Conservation (phyloP, 106 monocot species). For the Amphibolis antarctica region DNA sequence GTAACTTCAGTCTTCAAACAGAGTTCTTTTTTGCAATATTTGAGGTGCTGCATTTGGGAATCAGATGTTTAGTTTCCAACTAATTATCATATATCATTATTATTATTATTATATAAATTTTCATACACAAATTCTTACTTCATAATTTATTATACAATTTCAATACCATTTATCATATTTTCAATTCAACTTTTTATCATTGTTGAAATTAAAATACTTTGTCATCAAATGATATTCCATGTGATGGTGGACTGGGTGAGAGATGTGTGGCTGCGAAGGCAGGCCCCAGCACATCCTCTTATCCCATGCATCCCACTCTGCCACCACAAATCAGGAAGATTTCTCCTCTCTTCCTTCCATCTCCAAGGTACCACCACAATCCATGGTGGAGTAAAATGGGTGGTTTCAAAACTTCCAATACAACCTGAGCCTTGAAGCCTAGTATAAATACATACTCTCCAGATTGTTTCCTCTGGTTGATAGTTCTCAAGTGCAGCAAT, state of each 20-base stretch:
- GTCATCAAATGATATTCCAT: no score
- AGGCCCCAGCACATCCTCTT: conserved; percentile 32
- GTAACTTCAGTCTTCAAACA: not conserved
- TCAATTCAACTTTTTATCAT: no score
- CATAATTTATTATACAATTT: no score
- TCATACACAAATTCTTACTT: no score
- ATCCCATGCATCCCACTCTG: conserved; percentile 25
- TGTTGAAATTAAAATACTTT: no score
- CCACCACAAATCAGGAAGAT: conserved; percentile 23
- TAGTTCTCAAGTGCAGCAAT: conserved; percentile 31
- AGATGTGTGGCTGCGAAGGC: conserved; percentile 36
- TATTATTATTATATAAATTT: no score
- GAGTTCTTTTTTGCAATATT: no score
- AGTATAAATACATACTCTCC: conserved; percentile 11
- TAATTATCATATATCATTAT: no score
- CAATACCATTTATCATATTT: no score
- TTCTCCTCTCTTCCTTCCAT: not conserved
- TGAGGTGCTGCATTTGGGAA: not conserved
- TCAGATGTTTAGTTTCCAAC: no score
- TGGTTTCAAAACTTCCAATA: conserved; percentile 2
- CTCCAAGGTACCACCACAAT: not conserved
- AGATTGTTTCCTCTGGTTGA: not conserved
- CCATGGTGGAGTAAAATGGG: conserved; percentile 7
- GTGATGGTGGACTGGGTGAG: conserved; percentile 5
- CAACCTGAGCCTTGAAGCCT: not conserved